phyloP scores from a whole-genome alignment of 139 green algal genomes.

The Chlorella sp. region DNA sequence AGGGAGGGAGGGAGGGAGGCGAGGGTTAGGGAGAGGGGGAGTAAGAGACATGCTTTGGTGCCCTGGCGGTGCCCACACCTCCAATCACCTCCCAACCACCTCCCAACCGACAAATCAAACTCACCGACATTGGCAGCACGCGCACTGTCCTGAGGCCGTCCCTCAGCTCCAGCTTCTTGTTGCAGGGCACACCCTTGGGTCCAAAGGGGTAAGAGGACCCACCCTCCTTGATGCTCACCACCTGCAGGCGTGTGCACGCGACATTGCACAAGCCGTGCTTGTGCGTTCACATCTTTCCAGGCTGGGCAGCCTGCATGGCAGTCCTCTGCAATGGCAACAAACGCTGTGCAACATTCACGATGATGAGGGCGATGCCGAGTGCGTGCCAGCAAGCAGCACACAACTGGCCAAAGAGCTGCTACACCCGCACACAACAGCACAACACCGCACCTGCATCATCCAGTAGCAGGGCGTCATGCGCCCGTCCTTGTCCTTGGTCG shows the following conservation, averaged over 20 bases:
- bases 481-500: background rate
- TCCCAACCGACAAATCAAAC: background rate
- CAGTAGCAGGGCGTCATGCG: slow-evolving; percentile 7
- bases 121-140: slow-evolving; percentile 26
- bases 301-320: no score
- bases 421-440: background rate
- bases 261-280: background rate
- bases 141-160: slow-evolving; percentile 24
- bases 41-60: no score
- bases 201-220: slow-evolving; percentile 18
- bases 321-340: background rate
- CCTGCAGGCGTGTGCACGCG: background rate
- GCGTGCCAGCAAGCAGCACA: background rate
- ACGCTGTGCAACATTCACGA: background rate
- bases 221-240: slow-evolving; percentile 19
- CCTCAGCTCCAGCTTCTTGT: slow-evolving; percentile 38
- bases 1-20: no score
- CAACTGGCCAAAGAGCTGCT: background rate
- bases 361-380: background rate
- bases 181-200: slow-evolving; percentile 12
- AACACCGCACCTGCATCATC: slow-evolving; percentile 11
- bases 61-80: background rate
- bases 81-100: background rate
- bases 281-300: no score
- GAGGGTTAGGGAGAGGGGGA: no score